phyloP scores from a whole-genome alignment of 345 rosid species.

The Sonneratia alba region DNA sequence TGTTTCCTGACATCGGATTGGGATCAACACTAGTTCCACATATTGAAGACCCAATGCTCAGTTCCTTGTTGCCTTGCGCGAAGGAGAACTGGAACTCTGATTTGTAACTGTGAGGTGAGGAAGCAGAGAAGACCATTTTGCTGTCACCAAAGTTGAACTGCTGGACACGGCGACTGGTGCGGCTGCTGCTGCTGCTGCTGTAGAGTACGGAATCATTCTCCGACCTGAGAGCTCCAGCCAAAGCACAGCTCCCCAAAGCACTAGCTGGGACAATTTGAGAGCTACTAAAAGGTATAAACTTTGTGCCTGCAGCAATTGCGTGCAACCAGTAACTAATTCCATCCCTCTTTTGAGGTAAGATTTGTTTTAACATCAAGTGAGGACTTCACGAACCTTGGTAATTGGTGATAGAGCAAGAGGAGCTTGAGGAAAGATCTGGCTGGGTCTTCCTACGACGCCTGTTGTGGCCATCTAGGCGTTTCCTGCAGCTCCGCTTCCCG shows the following conservation, averaged over 20 bases:
- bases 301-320: constrained; percentile 26
- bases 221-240: constrained; percentile 29
- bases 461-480: constrained; percentile 75
- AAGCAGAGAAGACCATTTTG: constrained; percentile 22
- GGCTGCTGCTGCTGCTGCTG: constrained; percentile 4
- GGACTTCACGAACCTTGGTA: constrained; percentile 32
- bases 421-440: constrained; percentile 32
- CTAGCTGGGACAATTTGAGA: constrained; percentile 28
- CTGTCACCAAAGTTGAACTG: constrained; percentile 27
- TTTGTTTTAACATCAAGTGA: neutral
- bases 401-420: constrained; percentile 30
- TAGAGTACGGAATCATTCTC: constrained; percentile 24
- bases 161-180: constrained; percentile 7
- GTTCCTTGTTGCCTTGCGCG: constrained; percentile 23
- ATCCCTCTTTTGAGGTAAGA: neutral
- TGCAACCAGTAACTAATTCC: neutral
- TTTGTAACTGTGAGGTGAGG: constrained; percentile 18
- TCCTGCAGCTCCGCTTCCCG: constrained; percentile 74
- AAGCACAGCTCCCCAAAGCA: constrained; percentile 21
- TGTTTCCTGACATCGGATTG: neutral
- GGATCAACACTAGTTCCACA: constrained; percentile 16
- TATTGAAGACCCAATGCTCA: constrained; percentile 21
- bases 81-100: constrained; percentile 35
- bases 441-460: constrained; percentile 64
- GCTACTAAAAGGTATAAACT: constrained; percentile 30